A percentile compares a stretch with the other conserved stretches of the same genome.
phyloP scores from a whole-genome alignment of 148 eudicot genomes.

The Polygonum aviculare region DNA sequence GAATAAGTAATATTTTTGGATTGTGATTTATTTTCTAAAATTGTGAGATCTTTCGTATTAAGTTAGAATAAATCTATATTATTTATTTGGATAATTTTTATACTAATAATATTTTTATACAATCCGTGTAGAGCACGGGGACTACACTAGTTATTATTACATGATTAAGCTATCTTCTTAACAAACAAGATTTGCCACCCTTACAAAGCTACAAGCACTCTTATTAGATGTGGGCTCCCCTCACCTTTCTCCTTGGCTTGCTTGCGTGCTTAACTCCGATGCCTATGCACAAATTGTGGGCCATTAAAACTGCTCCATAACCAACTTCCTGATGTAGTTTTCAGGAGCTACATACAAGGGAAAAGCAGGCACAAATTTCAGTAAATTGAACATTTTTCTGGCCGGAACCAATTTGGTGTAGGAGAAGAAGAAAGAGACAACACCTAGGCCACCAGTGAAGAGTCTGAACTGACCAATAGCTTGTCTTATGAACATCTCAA shows the following conservation, averaged over 20 bases:
- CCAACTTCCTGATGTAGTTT: background rate
- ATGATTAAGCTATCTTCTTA: background rate
- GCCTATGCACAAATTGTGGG: background rate
- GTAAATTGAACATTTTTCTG: background rate
- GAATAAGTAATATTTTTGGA: no score
- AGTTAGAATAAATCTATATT: no score
- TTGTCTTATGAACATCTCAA: slow-evolving; percentile 48
- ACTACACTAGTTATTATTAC: background rate
- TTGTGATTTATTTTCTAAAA: no score
- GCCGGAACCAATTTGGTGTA: background rate
- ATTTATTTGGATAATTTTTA: no score
- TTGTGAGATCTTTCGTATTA: no score
- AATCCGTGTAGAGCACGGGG: no score
- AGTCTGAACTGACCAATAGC: slow-evolving; percentile 39
- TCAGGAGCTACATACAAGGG: background rate
- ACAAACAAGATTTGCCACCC: background rate
- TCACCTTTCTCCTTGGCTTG: background rate
- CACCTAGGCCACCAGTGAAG: slow-evolving; percentile 47
- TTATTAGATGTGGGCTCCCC: background rate
- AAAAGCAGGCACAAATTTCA: background rate
- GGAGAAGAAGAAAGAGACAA: background rate
- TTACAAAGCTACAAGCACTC: background rate
- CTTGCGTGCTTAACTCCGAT: background rate
- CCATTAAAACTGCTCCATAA: background rate
- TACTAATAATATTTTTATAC: no score